Percentiles rank a stretch among this genome's conserved stretches.
phyloP scores from a whole-genome alignment of 306 rosid species.

The Glycine soja region DNA sequence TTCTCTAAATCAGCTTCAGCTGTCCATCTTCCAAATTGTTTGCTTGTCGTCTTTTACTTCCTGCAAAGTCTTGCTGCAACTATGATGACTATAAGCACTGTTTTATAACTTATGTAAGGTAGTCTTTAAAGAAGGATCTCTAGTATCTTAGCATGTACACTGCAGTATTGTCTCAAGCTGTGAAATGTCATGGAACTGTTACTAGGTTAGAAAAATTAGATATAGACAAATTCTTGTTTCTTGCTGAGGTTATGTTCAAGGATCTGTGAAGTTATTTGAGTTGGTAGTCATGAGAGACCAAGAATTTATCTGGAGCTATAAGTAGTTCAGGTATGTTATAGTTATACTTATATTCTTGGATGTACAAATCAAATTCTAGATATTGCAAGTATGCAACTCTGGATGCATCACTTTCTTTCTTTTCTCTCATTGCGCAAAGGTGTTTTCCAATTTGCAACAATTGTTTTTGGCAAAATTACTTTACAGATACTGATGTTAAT shows the following conservation, averaged over 20 bases:
- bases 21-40: slow-evolving; percentile 48
- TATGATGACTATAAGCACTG: slow-evolving; percentile 41
- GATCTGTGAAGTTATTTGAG: slow-evolving; percentile 49
- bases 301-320: slow-evolving; percentile 51
- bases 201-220: slow-evolving; percentile 57
- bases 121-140: slow-evolving; percentile 54
- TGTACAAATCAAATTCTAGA: slow-evolving; percentile 36
- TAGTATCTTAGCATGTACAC: slow-evolving; percentile 48
- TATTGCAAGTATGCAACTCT: slow-evolving; percentile 40
- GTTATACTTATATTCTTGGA: slow-evolving; percentile 13
- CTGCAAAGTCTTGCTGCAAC: slow-evolving; percentile 54
- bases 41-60: slow-evolving; percentile 51
- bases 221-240: slow-evolving; percentile 39
- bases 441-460: slow-evolving; percentile 28
- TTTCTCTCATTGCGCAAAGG: slow-evolving; percentile 20
- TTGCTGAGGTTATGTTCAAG: slow-evolving; percentile 46
- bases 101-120: slow-evolving; percentile 48
- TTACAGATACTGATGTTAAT: slow-evolving; percentile 21
- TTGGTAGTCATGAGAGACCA: slow-evolving; percentile 51
- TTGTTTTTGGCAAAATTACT: slow-evolving; percentile 20
- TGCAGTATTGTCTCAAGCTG: slow-evolving; percentile 46
- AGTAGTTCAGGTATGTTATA: slow-evolving; percentile 60
- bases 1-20: slow-evolving; percentile 70
- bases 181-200: slow-evolving; percentile 50
- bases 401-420: neutral